phyloP scores from a whole-genome alignment of 1,284 basidiomycete genomes.

The Lignosus rhinocerotis region DNA sequence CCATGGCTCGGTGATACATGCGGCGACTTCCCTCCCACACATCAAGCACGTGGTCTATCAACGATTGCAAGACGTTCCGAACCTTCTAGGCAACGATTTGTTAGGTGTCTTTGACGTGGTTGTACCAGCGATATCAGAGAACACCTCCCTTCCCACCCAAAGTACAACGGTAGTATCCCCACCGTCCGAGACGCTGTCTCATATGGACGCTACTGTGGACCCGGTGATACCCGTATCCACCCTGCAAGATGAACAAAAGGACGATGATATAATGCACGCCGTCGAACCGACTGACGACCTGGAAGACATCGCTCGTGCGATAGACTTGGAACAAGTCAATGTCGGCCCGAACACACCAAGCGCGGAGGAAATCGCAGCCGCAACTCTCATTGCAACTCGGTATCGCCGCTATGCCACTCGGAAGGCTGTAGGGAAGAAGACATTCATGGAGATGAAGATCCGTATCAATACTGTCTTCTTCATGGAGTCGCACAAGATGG shows the following conservation, averaged over 20 bases:
- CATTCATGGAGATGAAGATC: conserved; percentile 4
- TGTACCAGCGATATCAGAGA: conserved; percentile 9
- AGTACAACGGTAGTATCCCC: not conserved
- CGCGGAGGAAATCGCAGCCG: conserved; percentile 34
- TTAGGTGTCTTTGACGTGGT: conserved; percentile 1
- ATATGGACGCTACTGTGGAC: not conserved
- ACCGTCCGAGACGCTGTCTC: not conserved
- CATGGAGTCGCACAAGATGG: conserved; percentile 31
- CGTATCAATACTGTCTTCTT: conserved; percentile 31
- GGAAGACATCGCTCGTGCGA: conserved; percentile 23
- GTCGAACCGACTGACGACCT: conserved; percentile 9
- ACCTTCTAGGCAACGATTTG: conserved; percentile 4
- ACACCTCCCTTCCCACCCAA: conserved; percentile 20
- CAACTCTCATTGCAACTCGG: conserved; percentile 28
- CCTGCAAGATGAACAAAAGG: conserved; percentile 5
- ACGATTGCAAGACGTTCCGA: conserved; percentile 30
- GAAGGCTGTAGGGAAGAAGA: conserved; percentile 4
- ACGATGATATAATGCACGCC: not conserved
- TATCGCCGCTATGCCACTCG: conserved; percentile 33
- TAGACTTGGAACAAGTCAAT: conserved; percentile 27
- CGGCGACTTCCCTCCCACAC: conserved; percentile 9
- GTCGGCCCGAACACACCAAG: conserved; percentile 24
- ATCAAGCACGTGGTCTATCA: conserved; percentile 38
- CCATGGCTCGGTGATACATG: conserved; percentile 14
- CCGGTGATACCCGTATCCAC: not conserved